Percentiles rank a stretch among this genome's conserved stretches.
Evolutionary conservation across 805 yeast genomes (phyloP).

Genomic region (Candida loeiensis): DNA sequence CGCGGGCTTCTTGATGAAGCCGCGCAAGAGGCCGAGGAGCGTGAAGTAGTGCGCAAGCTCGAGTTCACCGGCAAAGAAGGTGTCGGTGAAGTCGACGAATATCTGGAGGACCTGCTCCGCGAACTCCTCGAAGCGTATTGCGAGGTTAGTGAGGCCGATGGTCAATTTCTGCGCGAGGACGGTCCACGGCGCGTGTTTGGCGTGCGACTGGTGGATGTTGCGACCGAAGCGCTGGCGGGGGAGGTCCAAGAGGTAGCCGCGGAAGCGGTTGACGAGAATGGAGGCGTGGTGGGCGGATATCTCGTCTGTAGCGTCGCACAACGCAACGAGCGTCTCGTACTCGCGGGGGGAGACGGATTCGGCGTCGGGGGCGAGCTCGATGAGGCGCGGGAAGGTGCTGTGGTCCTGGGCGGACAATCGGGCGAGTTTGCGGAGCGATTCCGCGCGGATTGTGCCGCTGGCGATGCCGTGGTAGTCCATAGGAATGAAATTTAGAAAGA

Average conservation of each 20-base stretch:
- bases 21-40: slow-evolving; percentile 33
- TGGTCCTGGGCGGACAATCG: slow-evolving; percentile 21
- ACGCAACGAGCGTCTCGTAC: slow-evolving; percentile 53
- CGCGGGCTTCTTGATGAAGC: slow-evolving; percentile 25
- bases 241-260: slow-evolving; percentile 45
- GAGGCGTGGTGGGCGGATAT: slow-evolving; percentile 37
- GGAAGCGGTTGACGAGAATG: slow-evolving; percentile 41
- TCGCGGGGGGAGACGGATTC: slow-evolving; percentile 43
- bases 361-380: slow-evolving; percentile 10
- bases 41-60: slow-evolving; percentile 34
- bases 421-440: slow-evolving; percentile 37
- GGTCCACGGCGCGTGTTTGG: slow-evolving; percentile 30
- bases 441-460: slow-evolving; percentile 38
- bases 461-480: slow-evolving; percentile 40
- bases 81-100: slow-evolving; percentile 23
- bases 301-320: slow-evolving; percentile 42
- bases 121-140: slow-evolving; percentile 19
- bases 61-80: slow-evolving; percentile 20
- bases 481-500: neutral
- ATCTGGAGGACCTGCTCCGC: slow-evolving; percentile 18
- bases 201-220: slow-evolving; percentile 30
- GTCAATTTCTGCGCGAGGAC: slow-evolving; percentile 32
- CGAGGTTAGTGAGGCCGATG: slow-evolving; percentile 30
- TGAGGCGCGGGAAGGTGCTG: slow-evolving; percentile 18
- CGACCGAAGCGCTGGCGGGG: slow-evolving; percentile 38